phyloP scores from a whole-genome alignment of 768 basidiomycete genomes.

The Butyriboletus loyo region DNA sequence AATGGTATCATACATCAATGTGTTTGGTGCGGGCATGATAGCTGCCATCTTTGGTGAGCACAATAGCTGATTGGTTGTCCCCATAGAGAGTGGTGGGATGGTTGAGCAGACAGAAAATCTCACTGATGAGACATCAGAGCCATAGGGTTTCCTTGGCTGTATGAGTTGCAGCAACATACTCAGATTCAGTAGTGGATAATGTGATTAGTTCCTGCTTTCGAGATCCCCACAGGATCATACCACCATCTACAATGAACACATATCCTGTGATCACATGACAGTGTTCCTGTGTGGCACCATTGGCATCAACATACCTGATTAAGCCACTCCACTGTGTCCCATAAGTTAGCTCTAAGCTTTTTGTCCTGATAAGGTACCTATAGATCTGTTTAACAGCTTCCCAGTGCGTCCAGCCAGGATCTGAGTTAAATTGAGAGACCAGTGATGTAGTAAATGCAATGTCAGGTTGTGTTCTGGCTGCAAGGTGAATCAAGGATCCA shows the following conservation, averaged over 20 bases:
- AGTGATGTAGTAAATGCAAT: background rate
- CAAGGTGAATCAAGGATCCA: background rate
- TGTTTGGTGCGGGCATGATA: background rate
- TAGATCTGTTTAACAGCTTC: too few species aligned
- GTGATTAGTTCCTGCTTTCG: slow-evolving; percentile 8
- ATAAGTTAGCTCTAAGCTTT: background rate
- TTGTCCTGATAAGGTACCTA: slow-evolving; percentile 10
- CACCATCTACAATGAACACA: slow-evolving; percentile 4
- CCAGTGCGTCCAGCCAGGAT: too few species aligned
- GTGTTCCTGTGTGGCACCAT: slow-evolving; percentile 7
- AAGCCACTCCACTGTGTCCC: background rate
- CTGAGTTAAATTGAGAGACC: background rate
- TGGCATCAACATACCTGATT: background rate
- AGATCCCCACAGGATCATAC: background rate
- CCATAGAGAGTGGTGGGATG: background rate
- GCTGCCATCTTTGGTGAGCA: background rate
- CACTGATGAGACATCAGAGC: background rate
- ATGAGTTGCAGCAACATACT: background rate
- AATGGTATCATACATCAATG: background rate
- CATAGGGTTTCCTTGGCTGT: too few species aligned
- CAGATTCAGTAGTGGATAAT: background rate
- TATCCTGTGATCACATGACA: background rate
- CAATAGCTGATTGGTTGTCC: background rate
- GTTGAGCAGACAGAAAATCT: background rate
- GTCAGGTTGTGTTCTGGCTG: background rate